phyloP scores from a whole-genome alignment of 345 rosid genomes.

The Limnanthes douglasii region DNA sequence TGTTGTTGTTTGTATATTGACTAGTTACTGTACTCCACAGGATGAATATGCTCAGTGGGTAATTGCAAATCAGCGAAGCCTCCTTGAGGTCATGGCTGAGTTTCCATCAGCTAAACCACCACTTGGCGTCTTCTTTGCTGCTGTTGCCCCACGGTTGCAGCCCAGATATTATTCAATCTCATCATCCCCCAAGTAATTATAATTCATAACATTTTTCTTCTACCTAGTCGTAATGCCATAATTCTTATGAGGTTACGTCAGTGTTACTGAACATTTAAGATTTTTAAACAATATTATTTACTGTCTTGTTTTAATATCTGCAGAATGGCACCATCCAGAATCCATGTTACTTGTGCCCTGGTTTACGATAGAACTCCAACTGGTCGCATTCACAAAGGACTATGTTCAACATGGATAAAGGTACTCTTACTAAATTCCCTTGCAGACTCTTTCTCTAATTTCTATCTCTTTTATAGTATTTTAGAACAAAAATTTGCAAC shows the following conservation, averaged over 20 bases:
- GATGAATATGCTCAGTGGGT: slow-evolving; percentile 91
- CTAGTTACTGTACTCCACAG: too few species aligned
- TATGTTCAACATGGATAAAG: slow-evolving; percentile 99
- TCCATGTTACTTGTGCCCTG: slow-evolving; percentile 91
- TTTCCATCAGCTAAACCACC: slow-evolving; percentile 89
- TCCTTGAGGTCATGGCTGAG: slow-evolving; percentile 85
- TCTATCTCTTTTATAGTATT: slow-evolving; percentile 1
- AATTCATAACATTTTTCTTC: not conserved
- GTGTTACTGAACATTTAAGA: too few species aligned
- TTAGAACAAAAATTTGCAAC: not conserved
- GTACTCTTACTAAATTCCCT: slow-evolving; percentile 12
- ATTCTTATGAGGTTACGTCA: too few species aligned
- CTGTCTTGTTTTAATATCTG: not conserved
- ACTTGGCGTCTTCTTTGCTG: slow-evolving; percentile 91
- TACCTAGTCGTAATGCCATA: not conserved
- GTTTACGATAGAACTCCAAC: slow-evolving; percentile 75
- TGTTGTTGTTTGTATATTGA: not conserved
- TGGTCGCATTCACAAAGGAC: slow-evolving; percentile 79
- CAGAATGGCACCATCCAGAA: slow-evolving; percentile 55
- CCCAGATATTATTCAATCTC: slow-evolving; percentile 95
- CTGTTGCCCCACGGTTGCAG: slow-evolving; percentile 74
- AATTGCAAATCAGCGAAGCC: slow-evolving; percentile 77
- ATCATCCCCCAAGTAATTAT: slow-evolving; percentile 70
- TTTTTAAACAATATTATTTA: not conserved
- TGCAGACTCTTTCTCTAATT: not conserved